Evolutionary conservation across 2,329 filamentous ascomycete genomes (phyloP), one percentile per base, ranked within the genome.

Genomic region (Diaporthe aspalathi): DNA sequence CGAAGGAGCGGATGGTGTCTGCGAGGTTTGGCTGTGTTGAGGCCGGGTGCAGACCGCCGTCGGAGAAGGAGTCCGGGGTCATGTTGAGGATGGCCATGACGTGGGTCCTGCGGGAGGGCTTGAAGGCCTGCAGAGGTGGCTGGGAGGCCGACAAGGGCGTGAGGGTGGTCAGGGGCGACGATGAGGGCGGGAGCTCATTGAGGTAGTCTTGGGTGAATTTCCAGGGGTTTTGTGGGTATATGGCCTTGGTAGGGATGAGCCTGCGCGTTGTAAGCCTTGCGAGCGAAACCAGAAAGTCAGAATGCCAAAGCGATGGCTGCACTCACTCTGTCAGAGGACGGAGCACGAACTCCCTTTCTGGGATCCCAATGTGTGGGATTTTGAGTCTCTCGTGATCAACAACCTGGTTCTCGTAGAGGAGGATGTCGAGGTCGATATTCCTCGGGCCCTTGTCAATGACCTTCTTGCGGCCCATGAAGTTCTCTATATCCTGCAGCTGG

Each of bases 31-130:
- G 82, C 78, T 20, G 66, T 22, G 38, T 56, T 40, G 66, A 49
- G 29, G 84, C 77, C 53, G 83, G 82, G 80, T 94, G 88, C 11
- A 85, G 78, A 11, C 94, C 94, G 67, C 94, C 95, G 78, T 98
- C 95, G 1, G 95, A 98, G 84, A 99, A 99, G 12, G 95, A 98
- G 82, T 99, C 95, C 0, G 95, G 95, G 0, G 96, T 98, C 67
- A 97, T 84, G 81, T 99, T 99, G 56, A 98, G 86, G 74, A 99
- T 97, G 68, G 93, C 93, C 96, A 99, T 99, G 75, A 98, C 83
- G 56, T 90, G 89, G 0, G 95, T 98, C 67, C 84, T 85, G 60
- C 91, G 88, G 56, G 86, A 84, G 8, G 86, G 82, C 40, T 84
- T 82, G 38, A 90, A 82, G 22, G 93, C 86, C 65, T 89, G 88